Base-by-base conservation (phyloP, 192 early-diverging fungal species). In the Podila minutissima region DNA sequence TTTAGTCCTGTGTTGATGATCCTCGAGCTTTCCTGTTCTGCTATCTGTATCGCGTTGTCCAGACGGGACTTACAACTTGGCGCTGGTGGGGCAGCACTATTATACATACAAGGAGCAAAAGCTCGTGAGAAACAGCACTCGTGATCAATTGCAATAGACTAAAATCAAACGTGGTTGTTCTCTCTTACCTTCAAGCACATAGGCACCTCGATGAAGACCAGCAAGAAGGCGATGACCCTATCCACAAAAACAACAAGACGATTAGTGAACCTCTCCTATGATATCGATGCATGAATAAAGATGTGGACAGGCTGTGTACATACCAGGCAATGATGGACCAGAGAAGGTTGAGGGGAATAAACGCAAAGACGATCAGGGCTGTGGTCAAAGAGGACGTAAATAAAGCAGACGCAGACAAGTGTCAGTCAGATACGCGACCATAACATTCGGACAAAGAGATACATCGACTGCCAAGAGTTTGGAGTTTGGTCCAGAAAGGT, bases 161-260 rank as follows among this genome's bases (percentile, higher is more conserved):
- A 28, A 26, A n/a, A 49, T 62, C 31, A 17, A 51, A 35, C 2
- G 53, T 22, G 7, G n/a, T 5, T 51, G 62, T 3, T 64, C 22
- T 37, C 13, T 20, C 38, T 75, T 82, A 87, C 86, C 83, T 84
- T 88, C 49, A 86, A 53, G 63, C 85, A 86, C 50, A 88, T 58
- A 41, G 87, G 87, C 15, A 88, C 72, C 64, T 88, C 87, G 31
- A 88, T 84, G 31, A 88, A 73, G 13, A 88, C 61, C 59, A 88
- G 60, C 24, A 88, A 57, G 64, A 88, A 84, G 17, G 87, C 87
- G 60, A 88, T 86, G 29, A 88, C 66, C 87, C 87, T 88, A 66
- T 33, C 13, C 17, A 67, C 37, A 59, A 20, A 57, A 8, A 26
- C 5, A 15, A 33, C 5, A 15, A 33, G 20, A 15, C 28, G 1